Evolutionary conservation across 2,329 filamentous ascomycete genomes (phyloP).

Genomic region (Didymella keratinophila): DNA sequence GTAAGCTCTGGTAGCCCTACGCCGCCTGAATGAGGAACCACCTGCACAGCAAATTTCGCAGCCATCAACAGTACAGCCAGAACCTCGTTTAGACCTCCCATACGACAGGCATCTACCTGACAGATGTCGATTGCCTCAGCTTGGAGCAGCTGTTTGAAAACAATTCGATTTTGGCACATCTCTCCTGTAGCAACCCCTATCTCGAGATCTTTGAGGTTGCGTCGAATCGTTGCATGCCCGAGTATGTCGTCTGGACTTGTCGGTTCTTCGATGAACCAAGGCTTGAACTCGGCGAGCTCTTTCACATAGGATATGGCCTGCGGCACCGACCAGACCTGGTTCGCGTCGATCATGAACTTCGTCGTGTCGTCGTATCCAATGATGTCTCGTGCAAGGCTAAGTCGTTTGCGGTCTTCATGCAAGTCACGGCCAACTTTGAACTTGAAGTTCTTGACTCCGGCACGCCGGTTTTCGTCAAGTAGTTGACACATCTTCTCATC

Average conservation of each 20-base stretch:
- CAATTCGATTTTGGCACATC: constrained; percentile 93
- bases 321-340: constrained; percentile 89
- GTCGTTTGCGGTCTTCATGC: constrained; percentile 73
- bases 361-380: constrained; percentile 78
- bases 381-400: constrained; percentile 77
- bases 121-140: constrained; percentile 85
- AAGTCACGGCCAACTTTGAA: constrained; percentile 82
- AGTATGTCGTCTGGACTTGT: constrained; percentile 89
- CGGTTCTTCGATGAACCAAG: constrained; percentile 95
- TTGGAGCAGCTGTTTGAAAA: constrained; percentile 90
- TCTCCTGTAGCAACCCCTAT: constrained; percentile 91
- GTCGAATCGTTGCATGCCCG: constrained; percentile 83
- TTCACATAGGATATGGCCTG: constrained; percentile 89
- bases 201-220: constrained; percentile 74
- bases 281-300: constrained; percentile 80
- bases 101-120: constrained; percentile 88
- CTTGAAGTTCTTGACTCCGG: constrained; percentile 88
- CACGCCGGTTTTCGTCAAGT: constrained; percentile 74
- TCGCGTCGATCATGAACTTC: constrained; percentile 91
- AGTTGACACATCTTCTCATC: constrained; percentile 84
- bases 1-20: constrained; percentile 93
- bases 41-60: constrained; percentile 77
- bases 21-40: constrained; percentile 88
- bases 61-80: constrained; percentile 87
- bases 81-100: constrained; percentile 91